phyloP scores from a whole-genome alignment of 192 early-diverging fungal genomes.

The Mortierella alpina region DNA sequence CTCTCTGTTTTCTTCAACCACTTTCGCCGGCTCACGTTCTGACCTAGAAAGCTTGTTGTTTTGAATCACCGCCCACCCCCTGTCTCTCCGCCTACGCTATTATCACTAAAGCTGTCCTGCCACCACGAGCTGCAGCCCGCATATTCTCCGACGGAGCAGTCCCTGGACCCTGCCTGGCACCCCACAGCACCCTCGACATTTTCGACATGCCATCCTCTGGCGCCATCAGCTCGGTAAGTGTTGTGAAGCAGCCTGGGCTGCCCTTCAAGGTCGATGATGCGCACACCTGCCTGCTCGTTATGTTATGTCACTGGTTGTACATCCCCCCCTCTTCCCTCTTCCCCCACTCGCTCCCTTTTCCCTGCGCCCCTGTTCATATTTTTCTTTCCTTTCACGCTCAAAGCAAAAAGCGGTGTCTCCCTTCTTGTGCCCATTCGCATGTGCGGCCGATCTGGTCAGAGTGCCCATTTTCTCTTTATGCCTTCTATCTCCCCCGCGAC shows the following conservation, averaged over 20 bases:
- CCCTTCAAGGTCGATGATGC: background rate
- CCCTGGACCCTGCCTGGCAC: background rate
- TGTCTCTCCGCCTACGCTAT: background rate
- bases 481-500: background rate
- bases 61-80: background rate
- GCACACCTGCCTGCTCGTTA: background rate
- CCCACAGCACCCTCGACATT: conserved; percentile 1
- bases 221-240: conserved; percentile 49
- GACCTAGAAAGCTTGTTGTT: background rate
- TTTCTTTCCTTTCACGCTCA: background rate
- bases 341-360: conserved; percentile 1
- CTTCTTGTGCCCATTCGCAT: no score
- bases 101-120: background rate
- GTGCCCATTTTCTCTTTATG: background rate
- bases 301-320: background rate
- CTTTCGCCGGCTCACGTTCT: background rate
- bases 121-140: background rate
- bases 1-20: background rate
- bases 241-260: background rate
- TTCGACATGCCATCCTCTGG: conserved; percentile 19
- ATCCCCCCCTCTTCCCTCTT: background rate
- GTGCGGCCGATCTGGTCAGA: no score
- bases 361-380: background rate
- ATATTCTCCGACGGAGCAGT: background rate
- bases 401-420: no score